Base-by-base conservation (phyloP, 305 asterid genomes). In the Fraxinus greggii region DNA sequence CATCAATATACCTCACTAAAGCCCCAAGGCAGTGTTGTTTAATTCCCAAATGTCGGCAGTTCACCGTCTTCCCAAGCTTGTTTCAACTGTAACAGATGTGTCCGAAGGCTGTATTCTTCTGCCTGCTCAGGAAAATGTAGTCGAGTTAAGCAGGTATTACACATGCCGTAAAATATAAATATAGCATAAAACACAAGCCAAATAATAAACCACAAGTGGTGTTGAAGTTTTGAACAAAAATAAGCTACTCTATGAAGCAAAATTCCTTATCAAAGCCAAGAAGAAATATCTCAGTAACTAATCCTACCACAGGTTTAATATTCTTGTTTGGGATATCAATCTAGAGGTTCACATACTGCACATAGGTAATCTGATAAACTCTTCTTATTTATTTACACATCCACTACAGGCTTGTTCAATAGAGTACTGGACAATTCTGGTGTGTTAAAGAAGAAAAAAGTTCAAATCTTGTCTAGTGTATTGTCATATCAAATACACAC, bases 81-180 rank as follows among this genome's bases (percentile, higher is more conserved):
- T 87, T 89, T 87, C 89, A 88, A 84, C 89, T 89, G 99, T 86
- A 92, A 32, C 54, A 92, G 86, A 85, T 91, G 90, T 36, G 92
- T 88, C 89, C 95, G 87, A 75, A 94, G 92, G 92, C 95, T 92
- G 89, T 84, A 82, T 86, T 94, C 99, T 86, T 92, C 91, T 67
- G 86, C 95, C 99, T 95, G 95, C 84, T 75, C 84, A 78, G 17
- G 72, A 24, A 6, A 65, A 59, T 63, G 70, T 21, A 82, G 51
- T 83, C 72, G 67, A 81, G 61, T 40, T 28, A 31, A 76, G 10
- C 76, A 75, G n/a, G 4, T 0, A 42, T 6, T 17, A 54, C 35
- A 63, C n/a, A n/a, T 7, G 28, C 1, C 5, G 8, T 4, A 31
- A 36, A 65, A 67, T 33, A 19, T 29, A 73, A 72, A 42, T 75